Conservation (phyloP, 1,284 basidiomycete genomes). For the Fomitopsis pinicola region DNA sequence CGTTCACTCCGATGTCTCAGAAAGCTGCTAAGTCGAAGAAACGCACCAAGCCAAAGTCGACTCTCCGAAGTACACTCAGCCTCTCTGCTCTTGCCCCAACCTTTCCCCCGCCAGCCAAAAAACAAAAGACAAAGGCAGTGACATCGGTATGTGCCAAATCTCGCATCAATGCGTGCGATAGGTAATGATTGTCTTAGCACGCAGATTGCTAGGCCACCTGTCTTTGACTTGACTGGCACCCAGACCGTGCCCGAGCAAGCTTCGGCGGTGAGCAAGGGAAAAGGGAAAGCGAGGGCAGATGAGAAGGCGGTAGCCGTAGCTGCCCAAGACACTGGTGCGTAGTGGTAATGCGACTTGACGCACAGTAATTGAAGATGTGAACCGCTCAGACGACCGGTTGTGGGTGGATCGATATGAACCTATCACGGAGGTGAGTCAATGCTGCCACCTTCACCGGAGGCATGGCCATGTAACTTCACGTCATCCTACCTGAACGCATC, state of each 20-base stretch:
- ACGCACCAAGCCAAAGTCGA: neutral
- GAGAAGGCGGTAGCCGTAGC: conserved; percentile 18
- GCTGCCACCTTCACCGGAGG: no score
- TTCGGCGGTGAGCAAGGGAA: conserved; percentile 43
- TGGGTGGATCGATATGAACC: conserved; percentile 84
- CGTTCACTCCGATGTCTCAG: neutral
- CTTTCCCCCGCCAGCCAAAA: conserved; percentile 21
- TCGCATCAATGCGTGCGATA: neutral
- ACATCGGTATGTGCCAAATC: conserved; percentile 32
- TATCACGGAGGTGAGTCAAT: conserved; percentile 46
- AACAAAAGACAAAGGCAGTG: conserved; percentile 41
- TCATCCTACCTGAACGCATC: no score
- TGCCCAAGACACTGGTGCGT: neutral
- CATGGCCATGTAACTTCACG: no score
- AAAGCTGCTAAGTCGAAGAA: neutral
- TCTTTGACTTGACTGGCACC: conserved; percentile 27
- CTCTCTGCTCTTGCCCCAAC: conserved; percentile 8
- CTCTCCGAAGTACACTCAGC: conserved; percentile 17
- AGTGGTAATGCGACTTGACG: neutral
- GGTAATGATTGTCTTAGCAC: conserved; percentile 11
- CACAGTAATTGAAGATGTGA: neutral
- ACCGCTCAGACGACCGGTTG: conserved; percentile 41
- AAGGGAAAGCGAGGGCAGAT: conserved; percentile 28
- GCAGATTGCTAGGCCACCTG: conserved; percentile 33
- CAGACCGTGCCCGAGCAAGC: conserved; percentile 8